These are phyloP conservation scores for Phytopythium delawarense DNA, from an alignment of 352 stramenopile genomes.

Conservation along the genomic window DNA sequence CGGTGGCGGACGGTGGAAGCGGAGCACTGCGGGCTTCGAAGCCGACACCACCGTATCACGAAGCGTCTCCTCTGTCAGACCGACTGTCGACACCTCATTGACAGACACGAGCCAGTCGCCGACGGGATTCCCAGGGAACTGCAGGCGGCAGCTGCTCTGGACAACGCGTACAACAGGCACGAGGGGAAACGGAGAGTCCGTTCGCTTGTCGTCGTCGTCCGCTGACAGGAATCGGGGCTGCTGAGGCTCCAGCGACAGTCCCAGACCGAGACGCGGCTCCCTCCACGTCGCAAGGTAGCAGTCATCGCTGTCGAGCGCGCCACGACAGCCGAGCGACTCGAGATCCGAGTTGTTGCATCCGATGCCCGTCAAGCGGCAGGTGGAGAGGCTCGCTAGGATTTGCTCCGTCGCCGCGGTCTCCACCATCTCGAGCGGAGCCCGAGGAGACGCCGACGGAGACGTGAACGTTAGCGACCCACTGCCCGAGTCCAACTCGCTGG, in stretches of 20 bases:
- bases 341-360: background rate
- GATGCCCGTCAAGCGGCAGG: background rate
- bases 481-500: slow-evolving; percentile 10
- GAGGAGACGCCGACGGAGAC: slow-evolving; percentile 2
- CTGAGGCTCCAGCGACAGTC: slow-evolving; percentile 12
- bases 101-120: slow-evolving; percentile 35
- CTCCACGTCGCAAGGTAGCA: slow-evolving; percentile 32
- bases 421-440: background rate
- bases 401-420: slow-evolving; percentile 1
- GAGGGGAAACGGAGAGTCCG: background rate
- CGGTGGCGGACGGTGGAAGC: slow-evolving; percentile 21
- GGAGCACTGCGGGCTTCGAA: slow-evolving; percentile 30
- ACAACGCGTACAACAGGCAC: slow-evolving; percentile 28
- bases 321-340: background rate
- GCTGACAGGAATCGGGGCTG: background rate
- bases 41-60: slow-evolving; percentile 25
- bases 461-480: slow-evolving; percentile 5
- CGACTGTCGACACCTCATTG: slow-evolving; percentile 26
- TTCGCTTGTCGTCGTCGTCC: background rate
- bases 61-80: slow-evolving; percentile 20
- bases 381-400: background rate
- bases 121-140: slow-evolving; percentile 24
- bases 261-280: slow-evolving; percentile 17
- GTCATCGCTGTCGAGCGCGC: slow-evolving; percentile 3
- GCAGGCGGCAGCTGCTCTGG: slow-evolving; percentile 27